These are phyloP conservation scores for Ophiostoma tasmaniense DNA, from an alignment of 2,329 filamentous ascomycete species.

Conservation along the genomic window DNA sequence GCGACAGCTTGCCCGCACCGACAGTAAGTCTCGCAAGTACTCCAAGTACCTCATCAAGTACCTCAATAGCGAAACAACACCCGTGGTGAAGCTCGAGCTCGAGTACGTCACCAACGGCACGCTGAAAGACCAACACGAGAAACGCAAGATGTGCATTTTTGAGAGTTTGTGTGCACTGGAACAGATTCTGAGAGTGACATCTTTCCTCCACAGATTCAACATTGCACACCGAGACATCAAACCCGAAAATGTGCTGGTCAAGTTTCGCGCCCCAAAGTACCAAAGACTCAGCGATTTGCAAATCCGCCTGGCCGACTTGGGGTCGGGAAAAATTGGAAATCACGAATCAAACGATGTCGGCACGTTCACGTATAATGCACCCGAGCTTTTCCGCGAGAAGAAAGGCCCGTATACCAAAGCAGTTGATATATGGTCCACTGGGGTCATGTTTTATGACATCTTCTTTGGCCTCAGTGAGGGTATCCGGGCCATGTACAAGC, in stretches of 20 bases:
- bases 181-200: not conserved
- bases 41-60: not conserved
- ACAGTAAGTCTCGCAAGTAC: not conserved
- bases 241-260: not conserved
- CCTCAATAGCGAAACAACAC: not conserved
- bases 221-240: not conserved
- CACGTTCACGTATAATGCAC: not conserved
- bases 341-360: not conserved
- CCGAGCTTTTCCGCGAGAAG: not conserved
- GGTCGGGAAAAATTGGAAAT: not conserved
- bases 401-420: not conserved
- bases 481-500: not conserved
- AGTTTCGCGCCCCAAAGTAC: not conserved
- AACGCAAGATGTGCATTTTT: not conserved
- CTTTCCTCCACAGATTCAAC: not conserved
- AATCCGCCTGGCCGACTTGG: not conserved
- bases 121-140: not conserved
- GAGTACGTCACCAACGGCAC: not conserved
- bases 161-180: not conserved
- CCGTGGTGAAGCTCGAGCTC: not conserved
- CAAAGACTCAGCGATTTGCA: not conserved
- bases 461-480: not conserved
- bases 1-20: not conserved
- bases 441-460: not conserved
- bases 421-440: not conserved